phyloP scores from a whole-genome alignment of 2,329 filamentous ascomycete genomes.

The Pseudophaeomoniella oleicola region DNA sequence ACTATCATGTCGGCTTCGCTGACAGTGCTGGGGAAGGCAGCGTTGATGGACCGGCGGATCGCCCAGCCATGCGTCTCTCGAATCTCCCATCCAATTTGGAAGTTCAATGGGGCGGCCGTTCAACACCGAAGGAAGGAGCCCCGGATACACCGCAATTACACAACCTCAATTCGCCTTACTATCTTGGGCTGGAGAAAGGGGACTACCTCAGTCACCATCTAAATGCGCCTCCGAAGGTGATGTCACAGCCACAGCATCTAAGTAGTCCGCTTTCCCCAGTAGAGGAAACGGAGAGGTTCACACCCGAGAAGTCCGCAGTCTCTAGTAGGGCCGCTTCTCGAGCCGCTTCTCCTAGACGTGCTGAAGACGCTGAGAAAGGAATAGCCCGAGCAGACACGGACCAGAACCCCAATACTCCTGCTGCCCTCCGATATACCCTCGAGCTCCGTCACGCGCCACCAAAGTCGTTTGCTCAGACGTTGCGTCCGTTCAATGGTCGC shows the following conservation, averaged over 20 bases:
- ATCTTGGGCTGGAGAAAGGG: slow-evolving; percentile 12
- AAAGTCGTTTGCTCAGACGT: slow-evolving; percentile 58
- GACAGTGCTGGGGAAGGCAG: slow-evolving; percentile 3
- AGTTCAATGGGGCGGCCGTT: slow-evolving; percentile 1
- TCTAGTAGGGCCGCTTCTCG: not conserved
- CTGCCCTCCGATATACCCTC: slow-evolving; percentile 47
- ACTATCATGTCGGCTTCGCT: slow-evolving; percentile 44
- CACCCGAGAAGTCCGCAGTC: slow-evolving; percentile 17
- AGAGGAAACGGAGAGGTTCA: slow-evolving; percentile 11
- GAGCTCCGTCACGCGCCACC: slow-evolving; percentile 51
- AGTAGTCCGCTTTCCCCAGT: slow-evolving; percentile 4
- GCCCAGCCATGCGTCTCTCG: not conserved
- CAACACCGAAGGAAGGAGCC: slow-evolving; percentile 10
- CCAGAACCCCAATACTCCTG: slow-evolving; percentile 1
- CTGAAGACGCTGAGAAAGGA: slow-evolving; percentile 2
- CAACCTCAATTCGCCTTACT: slow-evolving; percentile 22
- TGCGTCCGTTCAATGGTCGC: slow-evolving; percentile 65
- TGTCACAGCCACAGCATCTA: not conserved
- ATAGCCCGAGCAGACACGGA: slow-evolving; percentile 5
- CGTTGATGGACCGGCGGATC: not conserved
- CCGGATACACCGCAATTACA: slow-evolving; percentile 19
- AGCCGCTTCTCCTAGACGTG: slow-evolving; percentile 10
- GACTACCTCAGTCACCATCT: slow-evolving; percentile 14
- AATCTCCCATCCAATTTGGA: slow-evolving; percentile 3
- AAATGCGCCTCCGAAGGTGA: not conserved